These are phyloP conservation scores for Pisolithus orientalis DNA, from an alignment of 768 basidiomycete genomes.

Conservation along the genomic window DNA sequence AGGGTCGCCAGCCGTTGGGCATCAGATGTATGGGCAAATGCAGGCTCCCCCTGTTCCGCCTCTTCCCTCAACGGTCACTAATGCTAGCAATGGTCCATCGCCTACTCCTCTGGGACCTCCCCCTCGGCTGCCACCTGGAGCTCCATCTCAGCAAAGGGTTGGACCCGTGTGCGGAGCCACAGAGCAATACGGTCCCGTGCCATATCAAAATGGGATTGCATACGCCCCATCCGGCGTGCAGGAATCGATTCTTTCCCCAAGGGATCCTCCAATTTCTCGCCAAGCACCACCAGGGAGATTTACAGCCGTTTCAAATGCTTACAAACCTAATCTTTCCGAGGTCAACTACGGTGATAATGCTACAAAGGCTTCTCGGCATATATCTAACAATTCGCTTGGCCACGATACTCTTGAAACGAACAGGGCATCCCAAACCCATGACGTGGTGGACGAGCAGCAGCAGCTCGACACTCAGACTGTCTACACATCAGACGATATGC, in stretches of 20 bases:
- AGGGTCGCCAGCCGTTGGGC: constrained; percentile 9
- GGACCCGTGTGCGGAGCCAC: background rate
- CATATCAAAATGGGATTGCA: background rate
- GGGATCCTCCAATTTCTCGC: background rate
- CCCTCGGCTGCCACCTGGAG: background rate
- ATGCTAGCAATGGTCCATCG: background rate
- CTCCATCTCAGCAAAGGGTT: constrained; percentile 4
- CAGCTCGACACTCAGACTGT: background rate
- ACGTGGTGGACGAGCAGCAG: background rate
- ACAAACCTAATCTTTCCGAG: background rate
- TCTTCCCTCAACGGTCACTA: background rate
- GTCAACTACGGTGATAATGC: background rate
- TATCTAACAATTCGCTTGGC: background rate
- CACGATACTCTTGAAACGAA: background rate
- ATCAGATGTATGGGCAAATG: constrained; percentile 6
- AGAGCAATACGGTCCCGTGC: background rate
- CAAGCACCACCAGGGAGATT: background rate
- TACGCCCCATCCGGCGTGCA: background rate
- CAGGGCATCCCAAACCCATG: background rate
- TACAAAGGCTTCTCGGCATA: constrained; percentile 1
- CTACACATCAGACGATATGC: constrained; percentile 11
- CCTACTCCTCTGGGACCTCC: background rate
- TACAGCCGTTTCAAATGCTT: background rate
- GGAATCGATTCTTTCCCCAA: background rate
- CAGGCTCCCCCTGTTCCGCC: constrained; percentile 16